Conservation (phyloP, 202 grass and related monocot genomes). For the Musa balbisiana region DNA sequence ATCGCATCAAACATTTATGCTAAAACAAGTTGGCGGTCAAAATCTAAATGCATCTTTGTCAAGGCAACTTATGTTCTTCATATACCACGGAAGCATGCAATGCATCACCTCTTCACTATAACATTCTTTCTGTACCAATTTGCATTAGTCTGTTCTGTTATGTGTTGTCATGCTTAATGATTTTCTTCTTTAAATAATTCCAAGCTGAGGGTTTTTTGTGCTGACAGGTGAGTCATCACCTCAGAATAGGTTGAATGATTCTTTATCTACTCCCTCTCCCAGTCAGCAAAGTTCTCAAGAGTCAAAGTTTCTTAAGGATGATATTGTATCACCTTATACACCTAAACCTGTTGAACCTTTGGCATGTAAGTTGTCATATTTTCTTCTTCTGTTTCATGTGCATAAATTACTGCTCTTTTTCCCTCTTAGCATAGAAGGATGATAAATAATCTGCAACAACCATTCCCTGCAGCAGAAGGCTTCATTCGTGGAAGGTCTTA, state of each 20-base stretch:
- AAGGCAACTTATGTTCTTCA: background rate
- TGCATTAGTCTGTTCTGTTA: background rate
- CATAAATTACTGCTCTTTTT: background rate
- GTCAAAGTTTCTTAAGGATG: slow-evolving; percentile 56
- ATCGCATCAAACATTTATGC: background rate
- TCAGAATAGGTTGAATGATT: slow-evolving; percentile 51
- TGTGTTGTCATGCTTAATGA: background rate
- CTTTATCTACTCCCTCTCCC: slow-evolving; percentile 36
- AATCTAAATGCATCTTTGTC: background rate
- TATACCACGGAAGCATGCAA: background rate
- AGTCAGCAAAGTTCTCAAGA: slow-evolving; percentile 50
- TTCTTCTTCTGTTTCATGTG: background rate
- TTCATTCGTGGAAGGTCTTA: slow-evolving; percentile 88
- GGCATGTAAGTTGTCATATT: slow-evolving; percentile 64
- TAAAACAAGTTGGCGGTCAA: background rate
- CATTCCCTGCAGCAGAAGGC: slow-evolving; percentile 78
- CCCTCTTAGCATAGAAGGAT: slow-evolving; percentile 7
- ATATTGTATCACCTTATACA: slow-evolving; percentile 48
- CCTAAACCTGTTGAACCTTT: slow-evolving; percentile 72
- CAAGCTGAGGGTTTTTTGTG: background rate
- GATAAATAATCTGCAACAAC: slow-evolving; percentile 26
- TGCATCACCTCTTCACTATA: background rate
- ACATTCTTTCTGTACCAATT: background rate
- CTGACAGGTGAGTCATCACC: slow-evolving; percentile 47
- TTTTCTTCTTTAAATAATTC: background rate